Conservation (phyloP, 208 protist species). For the Herpetomonas tarakana region DNA sequence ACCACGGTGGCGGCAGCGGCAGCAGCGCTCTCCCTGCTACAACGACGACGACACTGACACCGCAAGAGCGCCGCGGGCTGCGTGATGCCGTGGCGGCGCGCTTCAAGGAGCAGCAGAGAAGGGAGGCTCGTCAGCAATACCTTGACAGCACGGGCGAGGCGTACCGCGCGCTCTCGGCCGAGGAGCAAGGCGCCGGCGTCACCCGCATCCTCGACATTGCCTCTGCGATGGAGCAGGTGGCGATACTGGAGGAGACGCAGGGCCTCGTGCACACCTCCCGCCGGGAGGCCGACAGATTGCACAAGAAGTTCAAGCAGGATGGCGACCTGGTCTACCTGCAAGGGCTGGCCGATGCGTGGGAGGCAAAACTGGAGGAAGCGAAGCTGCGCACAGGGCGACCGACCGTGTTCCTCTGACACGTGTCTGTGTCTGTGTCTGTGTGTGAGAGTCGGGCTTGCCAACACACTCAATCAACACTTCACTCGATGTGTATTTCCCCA, state of each 20-base stretch:
- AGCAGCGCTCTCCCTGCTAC: no score
- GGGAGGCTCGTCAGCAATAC: constrained; percentile 18
- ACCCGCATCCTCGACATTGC: constrained; percentile 46
- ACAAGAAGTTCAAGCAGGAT: constrained; percentile 41
- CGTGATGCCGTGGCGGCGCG: constrained; percentile 9
- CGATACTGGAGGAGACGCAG: constrained; percentile 29
- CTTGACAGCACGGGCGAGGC: constrained; percentile 14
- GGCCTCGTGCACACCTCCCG: constrained; percentile 39
- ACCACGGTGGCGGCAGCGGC: no score
- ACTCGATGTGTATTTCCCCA: no score
- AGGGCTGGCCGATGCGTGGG: constrained; percentile 34
- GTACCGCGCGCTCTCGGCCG: constrained; percentile 20
- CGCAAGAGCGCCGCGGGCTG: neutral
- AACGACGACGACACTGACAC: no score
- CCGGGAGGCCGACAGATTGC: constrained; percentile 33
- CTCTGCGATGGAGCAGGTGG: constrained; percentile 47
- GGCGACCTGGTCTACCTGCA: constrained; percentile 50
- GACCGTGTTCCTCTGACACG: neutral
- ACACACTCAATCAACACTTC: no score
- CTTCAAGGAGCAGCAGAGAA: constrained; percentile 5
- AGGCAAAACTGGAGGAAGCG: constrained; percentile 26
- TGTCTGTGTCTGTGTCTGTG: neutral
- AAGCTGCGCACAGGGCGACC: constrained; percentile 26
- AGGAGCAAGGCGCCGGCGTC: constrained; percentile 39
- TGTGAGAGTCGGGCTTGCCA: no score